Base-by-base conservation (phyloP, 1,284 basidiomycete species). In the Puccinia triticina region DNA sequence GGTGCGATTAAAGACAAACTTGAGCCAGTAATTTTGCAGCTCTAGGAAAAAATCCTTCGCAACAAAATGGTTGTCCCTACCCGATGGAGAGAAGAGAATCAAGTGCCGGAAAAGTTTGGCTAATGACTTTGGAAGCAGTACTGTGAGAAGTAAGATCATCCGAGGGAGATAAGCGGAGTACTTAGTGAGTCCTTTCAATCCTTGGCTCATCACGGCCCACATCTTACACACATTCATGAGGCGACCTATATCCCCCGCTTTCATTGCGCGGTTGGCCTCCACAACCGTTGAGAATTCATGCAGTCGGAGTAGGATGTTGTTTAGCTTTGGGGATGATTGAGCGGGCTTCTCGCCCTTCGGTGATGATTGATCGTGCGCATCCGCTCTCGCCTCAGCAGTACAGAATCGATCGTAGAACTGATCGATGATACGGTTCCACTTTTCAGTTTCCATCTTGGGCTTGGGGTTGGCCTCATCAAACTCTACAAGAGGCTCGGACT, bases 11-110 rank as follows among this genome's bases (percentile, higher is more conserved):
- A 37, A 78, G 23, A 78, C 43, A 55, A 66, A 78, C 34, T 78
- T 78, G 18, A 78, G 46, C 77, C 77, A 78, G 48, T 40, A 78
- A 55, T 78, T 78, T 53, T 78, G 64, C 16, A 53, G 46, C 29
- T 78, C 77, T 26, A 78, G 43, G 37, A 69, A 78, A 32, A 55
- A 69, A 55, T 69, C 77, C 37, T 78, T 69, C 12, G 77, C 8
- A 5, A 78, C 48, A 32, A 64, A 78, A 48, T 78, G 77, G 12
- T 55, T 48, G 12, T 29, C 43, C 18, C 48, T 12, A 10, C 64
- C 77, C 69, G n/a, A 32, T 46, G 76, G 66, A 32, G 64, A 67
- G 21, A 78, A 21, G 7, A 78, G 40, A 40, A 78, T 34, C 23
- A 12, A 48, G 50, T 78, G 77, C 64, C 40, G n/a, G 21, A 69